Evolutionary conservation across 805 yeast genomes (phyloP), one percentile per base, ranked within the genome.

Genomic region (Kregervanrija fluxuum): DNA sequence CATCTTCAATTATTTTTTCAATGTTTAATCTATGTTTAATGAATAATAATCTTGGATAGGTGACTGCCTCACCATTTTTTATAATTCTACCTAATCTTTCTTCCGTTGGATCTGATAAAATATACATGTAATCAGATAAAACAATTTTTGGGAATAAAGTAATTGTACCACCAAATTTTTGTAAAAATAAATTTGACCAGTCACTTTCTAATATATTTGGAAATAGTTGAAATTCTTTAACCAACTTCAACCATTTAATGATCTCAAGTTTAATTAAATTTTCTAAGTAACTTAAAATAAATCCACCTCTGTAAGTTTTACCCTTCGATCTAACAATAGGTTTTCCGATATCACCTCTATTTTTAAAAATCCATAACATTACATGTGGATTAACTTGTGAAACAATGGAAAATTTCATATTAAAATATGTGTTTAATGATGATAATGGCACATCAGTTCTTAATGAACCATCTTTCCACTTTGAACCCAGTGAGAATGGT

Each of bases 301-400:
- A 84, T 1, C 93, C 95, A 8, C 95, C 95, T 51, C 95, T 66
- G 52, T 84, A 72, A 1, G 82, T 77, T 40, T 66, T 65, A 0
- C 83, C 72, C 41, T 71, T 70, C 11, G 75, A 64, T 46, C 80
- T 68, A 1, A 83, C 73, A 16, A 85, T 86, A 0, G 95, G 95
- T 45, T 82, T 69, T 0, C 95, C 95, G 13, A 85, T 85, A 2
- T 86, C 79, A 1, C 95, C 95, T 52, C 81, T 74, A 17, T 91
- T 88, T 8, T 88, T 84, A 57, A 76, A 85, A 54, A 80, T 82
- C 63, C 85, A 85, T 15, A 85, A 66, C 38, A 84, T 74, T 31
- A 85, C 82, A 59, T 85, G 95, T 1, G 95, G 93, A 59, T 85
- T 85, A 8, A 85, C 91, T 64, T 85, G 95, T 14, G 88, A 80